Conservation (phyloP, 495 filamentous ascomycete genomes). For the Chlorociboria aeruginascens region DNA sequence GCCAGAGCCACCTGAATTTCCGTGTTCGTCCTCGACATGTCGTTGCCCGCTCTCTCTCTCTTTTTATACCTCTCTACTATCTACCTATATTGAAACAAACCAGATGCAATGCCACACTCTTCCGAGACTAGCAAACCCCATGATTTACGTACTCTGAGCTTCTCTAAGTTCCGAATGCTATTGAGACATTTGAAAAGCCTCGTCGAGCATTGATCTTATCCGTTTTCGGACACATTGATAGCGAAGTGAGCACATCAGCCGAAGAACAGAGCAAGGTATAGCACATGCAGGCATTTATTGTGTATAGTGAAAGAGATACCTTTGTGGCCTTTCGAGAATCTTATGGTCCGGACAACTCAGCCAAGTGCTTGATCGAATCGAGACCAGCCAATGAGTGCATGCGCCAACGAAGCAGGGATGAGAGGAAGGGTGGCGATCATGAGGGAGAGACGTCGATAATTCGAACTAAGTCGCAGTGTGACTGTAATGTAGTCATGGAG, state of each 20-base stretch:
- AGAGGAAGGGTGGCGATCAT: constrained; percentile 5
- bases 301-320: too few species aligned
- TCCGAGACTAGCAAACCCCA: neutral
- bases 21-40: too few species aligned
- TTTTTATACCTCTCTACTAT: neutral
- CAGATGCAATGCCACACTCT: neutral
- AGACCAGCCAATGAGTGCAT: constrained; percentile 17
- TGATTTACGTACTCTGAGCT: too few species aligned
- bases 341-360: constrained; percentile 17
- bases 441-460: neutral
- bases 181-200: too few species aligned
- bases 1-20: too few species aligned
- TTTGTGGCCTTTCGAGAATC: neutral
- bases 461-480: too few species aligned
- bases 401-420: constrained; percentile 19
- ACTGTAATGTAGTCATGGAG: too few species aligned
- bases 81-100: neutral
- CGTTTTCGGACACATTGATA: too few species aligned
- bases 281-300: too few species aligned
- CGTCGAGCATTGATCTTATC: too few species aligned
- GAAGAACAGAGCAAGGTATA: constrained; percentile 6
- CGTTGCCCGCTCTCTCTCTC: too few species aligned
- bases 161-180: too few species aligned
- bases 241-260: neutral
- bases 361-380: constrained; percentile 16